Evolutionary conservation across 192 early-diverging fungal species (phyloP).

Genomic region (Chytriomyces sp.): DNA sequence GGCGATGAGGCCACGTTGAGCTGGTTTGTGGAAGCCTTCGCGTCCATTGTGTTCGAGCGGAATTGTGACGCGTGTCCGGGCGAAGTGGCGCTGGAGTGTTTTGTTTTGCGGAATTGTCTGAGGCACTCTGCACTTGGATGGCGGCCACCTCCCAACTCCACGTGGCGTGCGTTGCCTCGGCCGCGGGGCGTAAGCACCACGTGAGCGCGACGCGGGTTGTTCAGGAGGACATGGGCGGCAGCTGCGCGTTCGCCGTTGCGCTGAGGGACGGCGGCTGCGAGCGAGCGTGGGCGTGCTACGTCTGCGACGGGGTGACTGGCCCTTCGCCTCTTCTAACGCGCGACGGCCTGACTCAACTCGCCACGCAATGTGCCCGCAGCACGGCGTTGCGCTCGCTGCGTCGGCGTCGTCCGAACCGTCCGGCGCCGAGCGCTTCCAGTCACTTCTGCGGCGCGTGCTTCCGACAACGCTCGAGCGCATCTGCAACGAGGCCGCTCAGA

Average conservation of each 20-base stretch:
- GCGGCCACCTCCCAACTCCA: too few species aligned
- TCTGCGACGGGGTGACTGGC: slow-evolving; percentile 15
- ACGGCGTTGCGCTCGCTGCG: not conserved
- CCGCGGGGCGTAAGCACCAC: not conserved
- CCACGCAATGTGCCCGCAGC: not conserved
- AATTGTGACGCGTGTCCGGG: too few species aligned
- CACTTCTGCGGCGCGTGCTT: not conserved
- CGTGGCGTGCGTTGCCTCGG: not conserved
- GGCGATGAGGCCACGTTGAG: not conserved
- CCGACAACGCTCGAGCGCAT: not conserved
- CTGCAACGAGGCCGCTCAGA: not conserved
- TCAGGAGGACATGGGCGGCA: not conserved
- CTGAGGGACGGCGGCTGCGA: not conserved
- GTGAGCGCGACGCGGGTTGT: not conserved
- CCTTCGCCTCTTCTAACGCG: not conserved
- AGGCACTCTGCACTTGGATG: too few species aligned
- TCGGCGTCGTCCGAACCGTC: not conserved
- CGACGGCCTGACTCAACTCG: not conserved
- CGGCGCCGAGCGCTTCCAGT: slow-evolving; percentile 22
- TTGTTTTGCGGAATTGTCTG: too few species aligned
- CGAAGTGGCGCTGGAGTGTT: too few species aligned
- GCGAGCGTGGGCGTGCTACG: not conserved
- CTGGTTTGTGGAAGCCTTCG: not conserved
- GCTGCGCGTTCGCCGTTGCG: too few species aligned
- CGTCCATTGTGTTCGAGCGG: too few species aligned